Evolutionary conservation across 495 filamentous ascomycete species (phyloP).

Genomic region (Astrothelium macrocarpum): DNA sequence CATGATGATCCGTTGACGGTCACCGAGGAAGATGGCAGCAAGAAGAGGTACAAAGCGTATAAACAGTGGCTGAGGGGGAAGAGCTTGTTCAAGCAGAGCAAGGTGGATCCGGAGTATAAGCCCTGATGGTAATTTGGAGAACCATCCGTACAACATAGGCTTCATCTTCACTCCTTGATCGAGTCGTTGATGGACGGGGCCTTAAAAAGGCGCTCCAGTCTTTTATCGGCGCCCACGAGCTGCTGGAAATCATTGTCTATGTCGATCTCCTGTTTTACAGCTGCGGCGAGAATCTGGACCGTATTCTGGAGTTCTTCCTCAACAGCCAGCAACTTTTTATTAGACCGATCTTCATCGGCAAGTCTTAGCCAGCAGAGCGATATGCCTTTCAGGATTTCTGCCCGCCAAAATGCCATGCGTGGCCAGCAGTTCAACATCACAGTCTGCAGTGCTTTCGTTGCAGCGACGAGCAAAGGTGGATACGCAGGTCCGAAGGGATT

Average conservation of each 20-base stretch:
- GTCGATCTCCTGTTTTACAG: slow-evolving; percentile 26
- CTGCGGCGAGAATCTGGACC: slow-evolving; percentile 33
- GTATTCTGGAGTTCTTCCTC: slow-evolving; percentile 40
- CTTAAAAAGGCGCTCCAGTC: slow-evolving; percentile 35
- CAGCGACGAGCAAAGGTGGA: slow-evolving; percentile 44
- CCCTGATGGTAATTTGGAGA: neutral
- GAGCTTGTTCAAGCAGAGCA: slow-evolving; percentile 80
- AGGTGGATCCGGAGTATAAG: slow-evolving; percentile 36
- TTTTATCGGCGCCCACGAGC: slow-evolving; percentile 36
- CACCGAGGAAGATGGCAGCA: slow-evolving; percentile 66
- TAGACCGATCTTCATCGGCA: slow-evolving; percentile 33
- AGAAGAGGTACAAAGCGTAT: slow-evolving; percentile 95
- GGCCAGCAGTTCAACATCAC: slow-evolving; percentile 67
- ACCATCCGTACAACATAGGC: neutral
- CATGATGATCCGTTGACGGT: slow-evolving; percentile 82
- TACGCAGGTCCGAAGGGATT: slow-evolving; percentile 60
- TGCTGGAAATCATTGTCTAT: slow-evolving; percentile 26
- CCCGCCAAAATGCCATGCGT: slow-evolving; percentile 51
- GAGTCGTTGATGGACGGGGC: slow-evolving; percentile 4
- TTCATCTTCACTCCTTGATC: neutral
- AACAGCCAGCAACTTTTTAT: slow-evolving; percentile 27
- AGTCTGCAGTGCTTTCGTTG: slow-evolving; percentile 44
- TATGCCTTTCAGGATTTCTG: slow-evolving; percentile 58
- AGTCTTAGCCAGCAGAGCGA: slow-evolving; percentile 59
- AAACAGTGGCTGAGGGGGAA: slow-evolving; percentile 87